phyloP scores from a whole-genome alignment of 257 asterid species.

The Przewalskia tangutica region DNA sequence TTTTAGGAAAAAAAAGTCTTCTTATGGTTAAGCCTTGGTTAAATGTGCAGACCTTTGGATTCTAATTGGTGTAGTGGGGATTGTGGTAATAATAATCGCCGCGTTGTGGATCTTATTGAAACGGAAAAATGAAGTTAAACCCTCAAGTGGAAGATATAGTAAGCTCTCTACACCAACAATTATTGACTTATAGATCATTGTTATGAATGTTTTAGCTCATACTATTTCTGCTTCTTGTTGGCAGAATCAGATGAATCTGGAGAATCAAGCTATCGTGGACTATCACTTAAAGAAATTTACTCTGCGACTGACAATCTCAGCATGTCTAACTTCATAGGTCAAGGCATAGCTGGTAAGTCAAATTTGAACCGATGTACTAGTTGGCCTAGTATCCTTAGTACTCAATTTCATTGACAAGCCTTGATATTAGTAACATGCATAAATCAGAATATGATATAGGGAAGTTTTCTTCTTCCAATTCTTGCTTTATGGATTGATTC shows the following conservation, averaged over 20 bases:
- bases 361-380: background rate
- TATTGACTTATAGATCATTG: background rate
- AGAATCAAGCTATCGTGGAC: constrained; percentile 23
- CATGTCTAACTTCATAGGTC: constrained; percentile 64
- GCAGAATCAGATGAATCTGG: constrained; percentile 23
- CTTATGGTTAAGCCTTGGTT: background rate
- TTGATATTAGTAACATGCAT: background rate
- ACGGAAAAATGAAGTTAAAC: constrained; percentile 13
- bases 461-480: background rate
- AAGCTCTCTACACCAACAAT: background rate
- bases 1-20: background rate
- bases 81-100: constrained; percentile 11
- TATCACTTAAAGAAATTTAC: constrained; percentile 41
- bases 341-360: constrained; percentile 66
- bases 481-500: background rate
- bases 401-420: background rate
- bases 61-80: constrained; percentile 29
- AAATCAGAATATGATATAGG: background rate
- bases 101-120: constrained; percentile 21
- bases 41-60: constrained; percentile 31
- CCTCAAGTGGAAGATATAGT: constrained; percentile 24
- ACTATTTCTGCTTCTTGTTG: background rate
- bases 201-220: background rate
- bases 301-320: constrained; percentile 52
- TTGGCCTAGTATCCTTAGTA: background rate